These are phyloP conservation scores for Guyanaporus albipodus DNA, from an alignment of 768 basidiomycete genomes.

Conservation along the genomic window DNA sequence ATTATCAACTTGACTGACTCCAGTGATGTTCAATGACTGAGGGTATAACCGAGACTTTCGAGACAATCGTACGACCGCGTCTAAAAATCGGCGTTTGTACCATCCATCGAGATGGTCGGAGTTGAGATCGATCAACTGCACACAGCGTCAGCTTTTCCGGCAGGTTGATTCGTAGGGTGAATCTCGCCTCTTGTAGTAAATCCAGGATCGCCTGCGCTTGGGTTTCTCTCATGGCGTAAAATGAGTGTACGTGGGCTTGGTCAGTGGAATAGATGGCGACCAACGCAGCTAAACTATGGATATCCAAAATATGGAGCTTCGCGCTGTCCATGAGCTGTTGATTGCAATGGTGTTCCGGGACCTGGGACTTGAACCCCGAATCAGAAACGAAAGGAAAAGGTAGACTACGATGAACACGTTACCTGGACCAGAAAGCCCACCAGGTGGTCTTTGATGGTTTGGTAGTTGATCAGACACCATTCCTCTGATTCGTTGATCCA, in stretches of 20 bases:
- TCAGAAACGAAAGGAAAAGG: not conserved
- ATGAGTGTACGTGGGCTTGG: conserved; percentile 10
- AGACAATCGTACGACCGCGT: conserved; percentile 28
- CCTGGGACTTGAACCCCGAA: conserved; percentile 11
- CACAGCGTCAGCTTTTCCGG: not conserved
- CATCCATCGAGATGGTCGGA: conserved; percentile 19
- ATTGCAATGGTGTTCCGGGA: conserved; percentile 20
- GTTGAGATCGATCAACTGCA: conserved; percentile 24
- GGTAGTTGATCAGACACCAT: conserved; percentile 26
- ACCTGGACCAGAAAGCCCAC: conserved; percentile 12
- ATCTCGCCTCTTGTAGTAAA: conserved; percentile 23
- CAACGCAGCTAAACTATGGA: conserved; percentile 23
- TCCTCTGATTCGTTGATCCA: conserved; percentile 19
- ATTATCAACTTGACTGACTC: conserved; percentile 7
- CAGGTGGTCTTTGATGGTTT: conserved; percentile 15
- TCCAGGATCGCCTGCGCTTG: conserved; percentile 26
- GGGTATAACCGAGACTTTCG: conserved; percentile 29
- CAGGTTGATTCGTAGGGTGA: not conserved
- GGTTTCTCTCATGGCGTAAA: conserved; percentile 19
- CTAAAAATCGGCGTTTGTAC: conserved; percentile 29
- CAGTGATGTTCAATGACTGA: conserved; percentile 20
- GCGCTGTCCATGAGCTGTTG: conserved; percentile 5
- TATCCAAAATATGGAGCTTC: conserved; percentile 20
- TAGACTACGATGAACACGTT: not conserved
- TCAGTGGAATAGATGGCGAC: conserved; percentile 20